Base-by-base conservation (phyloP, 371 early-diverging fungal species). In the Fennellomyces sp. region DNA sequence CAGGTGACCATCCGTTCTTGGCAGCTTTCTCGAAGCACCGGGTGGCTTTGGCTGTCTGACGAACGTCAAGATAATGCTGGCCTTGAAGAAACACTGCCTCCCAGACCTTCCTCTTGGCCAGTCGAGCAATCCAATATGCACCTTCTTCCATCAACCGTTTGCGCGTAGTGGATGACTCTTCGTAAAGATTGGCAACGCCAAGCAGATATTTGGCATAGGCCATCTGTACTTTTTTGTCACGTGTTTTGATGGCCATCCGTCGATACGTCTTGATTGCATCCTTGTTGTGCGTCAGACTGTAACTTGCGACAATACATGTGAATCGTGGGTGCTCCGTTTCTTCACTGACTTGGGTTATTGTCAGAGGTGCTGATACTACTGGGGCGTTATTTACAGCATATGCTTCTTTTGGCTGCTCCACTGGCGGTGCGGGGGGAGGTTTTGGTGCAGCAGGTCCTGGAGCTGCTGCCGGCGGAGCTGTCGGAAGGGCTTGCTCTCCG, bases 81-180 rank as follows among this genome's bases (percentile, higher is more conserved):
- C 88, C 93, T 15, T 84, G 74, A 49, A 90, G 84, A 61, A 76
- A 90, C 51, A 84, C 74, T 0, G 92, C 91, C 67, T 92, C 92
- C 0, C 88, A 73, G 31, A 86, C 83, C 38, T 82, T 80, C 5
- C 30, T 30, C 64, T 83, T 84, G 31, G 88, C 88, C 21, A 91
- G 69, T 31, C 81, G 72, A 52, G 85, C 81, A 52, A 91, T 81
- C 92, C 91, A 92, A 66, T 88, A 92, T 10, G 81, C 75, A 0
- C 87, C 90, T 64, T 92, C 92, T 13, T 77, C 54, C 25, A 68
- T 27, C 5, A 80, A 36, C n/a, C 74, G 61, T 21, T 68, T 55
- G 19, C 70, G 62, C 15, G 56, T 36, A 12, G 58, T 38, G 1
- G 59, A 29, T 2, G 45, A 35, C 26, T 59, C 52, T 15, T 58